phyloP scores from a whole-genome alignment of 345 rosid genomes.

The Murraya koenigii region DNA sequence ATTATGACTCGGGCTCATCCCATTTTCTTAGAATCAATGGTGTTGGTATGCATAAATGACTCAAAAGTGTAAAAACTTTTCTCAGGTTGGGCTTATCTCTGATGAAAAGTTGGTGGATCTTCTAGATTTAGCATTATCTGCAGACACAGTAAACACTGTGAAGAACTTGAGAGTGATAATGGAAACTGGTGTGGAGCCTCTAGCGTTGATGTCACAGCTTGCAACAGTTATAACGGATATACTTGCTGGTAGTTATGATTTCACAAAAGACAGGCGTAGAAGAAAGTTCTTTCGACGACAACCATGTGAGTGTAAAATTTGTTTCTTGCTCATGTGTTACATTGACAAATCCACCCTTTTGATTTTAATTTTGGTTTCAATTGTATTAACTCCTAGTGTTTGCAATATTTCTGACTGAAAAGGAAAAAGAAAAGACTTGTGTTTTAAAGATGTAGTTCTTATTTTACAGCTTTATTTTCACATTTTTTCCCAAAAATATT shows the following conservation, averaged over 20 bases:
- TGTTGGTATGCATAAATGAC: slow-evolving; percentile 12
- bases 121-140: slow-evolving; percentile 98
- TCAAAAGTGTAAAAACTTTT: slow-evolving; percentile 8
- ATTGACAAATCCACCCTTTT: slow-evolving; percentile 8
- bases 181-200: slow-evolving; percentile 94
- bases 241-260: slow-evolving; percentile 89
- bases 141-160: slow-evolving; percentile 96
- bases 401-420: neutral
- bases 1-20: neutral
- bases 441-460: neutral
- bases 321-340: neutral
- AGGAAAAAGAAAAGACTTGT: neutral
- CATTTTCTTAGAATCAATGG: neutral
- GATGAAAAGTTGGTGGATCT: slow-evolving; percentile 98
- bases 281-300: slow-evolving; percentile 80
- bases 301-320: slow-evolving; percentile 57
- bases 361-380: neutral
- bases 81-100: slow-evolving; percentile 89
- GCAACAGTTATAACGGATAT: slow-evolving; percentile 96
- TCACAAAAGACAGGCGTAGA: slow-evolving; percentile 59
- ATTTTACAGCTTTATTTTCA: neutral
- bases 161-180: slow-evolving; percentile 84
- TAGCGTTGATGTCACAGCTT: slow-evolving; percentile 97
- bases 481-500: neutral
- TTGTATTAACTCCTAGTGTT: neutral